phyloP scores from a whole-genome alignment of 1,284 basidiomycete species.

The Hemileccinum hortonii region DNA sequence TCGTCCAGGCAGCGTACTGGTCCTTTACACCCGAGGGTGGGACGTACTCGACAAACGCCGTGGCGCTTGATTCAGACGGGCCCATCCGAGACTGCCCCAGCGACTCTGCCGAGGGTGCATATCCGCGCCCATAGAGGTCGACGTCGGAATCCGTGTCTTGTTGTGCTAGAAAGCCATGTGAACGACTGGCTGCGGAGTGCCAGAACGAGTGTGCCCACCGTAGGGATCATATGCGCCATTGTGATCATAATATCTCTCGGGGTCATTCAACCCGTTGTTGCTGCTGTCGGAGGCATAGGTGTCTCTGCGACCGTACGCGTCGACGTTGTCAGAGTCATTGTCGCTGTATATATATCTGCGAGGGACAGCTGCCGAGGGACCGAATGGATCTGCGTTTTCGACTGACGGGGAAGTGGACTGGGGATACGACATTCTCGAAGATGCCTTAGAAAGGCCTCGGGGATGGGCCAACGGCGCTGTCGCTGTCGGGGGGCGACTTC shows the following conservation, averaged over 20 bases:
- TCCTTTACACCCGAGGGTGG: constrained; percentile 58
- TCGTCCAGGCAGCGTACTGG: constrained; percentile 90
- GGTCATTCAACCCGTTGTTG: constrained; percentile 53
- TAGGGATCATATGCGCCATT: constrained; percentile 64
- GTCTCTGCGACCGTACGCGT: constrained; percentile 57
- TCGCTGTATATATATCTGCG: constrained; percentile 74
- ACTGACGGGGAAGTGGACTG: constrained; percentile 32
- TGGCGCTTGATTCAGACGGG: constrained; percentile 58
- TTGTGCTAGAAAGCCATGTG: constrained; percentile 43
- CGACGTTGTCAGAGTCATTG: constrained; percentile 71
- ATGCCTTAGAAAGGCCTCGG: constrained; percentile 14
- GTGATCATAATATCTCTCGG: constrained; percentile 61
- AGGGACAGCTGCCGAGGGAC: constrained; percentile 39
- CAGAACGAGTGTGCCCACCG: constrained; percentile 38
- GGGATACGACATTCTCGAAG: constrained; percentile 30
- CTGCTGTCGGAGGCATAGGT: constrained; percentile 73
- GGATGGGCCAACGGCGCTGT: constrained; percentile 18
- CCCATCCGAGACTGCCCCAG: constrained; percentile 57
- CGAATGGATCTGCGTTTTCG: constrained; percentile 56
- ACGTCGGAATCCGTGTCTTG: constrained; percentile 76
- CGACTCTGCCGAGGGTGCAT: constrained; percentile 71
- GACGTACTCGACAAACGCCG: constrained; percentile 58
- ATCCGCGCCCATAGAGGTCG: constrained; percentile 67
- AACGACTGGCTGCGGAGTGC: constrained; percentile 3
- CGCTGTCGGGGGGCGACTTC: constrained; percentile 7